Evolutionary conservation across 441 rosid species (phyloP).

Genomic region (Gossypium davidsonii): DNA sequence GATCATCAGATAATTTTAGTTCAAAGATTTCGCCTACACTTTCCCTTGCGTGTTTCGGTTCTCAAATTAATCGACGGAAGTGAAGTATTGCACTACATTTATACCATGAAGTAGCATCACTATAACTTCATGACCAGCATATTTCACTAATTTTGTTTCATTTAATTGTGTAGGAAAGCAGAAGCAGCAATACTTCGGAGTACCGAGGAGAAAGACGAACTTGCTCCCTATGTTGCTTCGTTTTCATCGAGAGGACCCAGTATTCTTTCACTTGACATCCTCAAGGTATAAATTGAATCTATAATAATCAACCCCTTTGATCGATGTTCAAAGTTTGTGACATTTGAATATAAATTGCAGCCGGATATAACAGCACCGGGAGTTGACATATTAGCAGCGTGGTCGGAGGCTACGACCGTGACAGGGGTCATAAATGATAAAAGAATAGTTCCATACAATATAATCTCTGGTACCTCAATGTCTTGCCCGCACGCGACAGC

Average conservation of each 20-base stretch:
- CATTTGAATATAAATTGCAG: slow-evolving; percentile 20
- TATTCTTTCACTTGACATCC: slow-evolving; percentile 30
- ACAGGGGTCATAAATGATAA: slow-evolving; percentile 9
- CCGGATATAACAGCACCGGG: slow-evolving; percentile 46
- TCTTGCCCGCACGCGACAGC: slow-evolving; percentile 54
- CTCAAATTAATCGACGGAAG: slow-evolving; percentile 14
- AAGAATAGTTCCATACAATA: slow-evolving; percentile 22
- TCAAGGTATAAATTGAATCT: slow-evolving; percentile 25
- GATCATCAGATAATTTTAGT: background rate
- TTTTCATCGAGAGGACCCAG: slow-evolving; percentile 53
- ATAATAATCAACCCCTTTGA: slow-evolving; percentile 12
- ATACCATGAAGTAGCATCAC: slow-evolving; percentile 8
- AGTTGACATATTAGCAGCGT: slow-evolving; percentile 49
- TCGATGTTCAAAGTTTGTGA: slow-evolving; percentile 20
- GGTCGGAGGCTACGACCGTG: slow-evolving; percentile 21
- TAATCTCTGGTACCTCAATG: slow-evolving; percentile 54
- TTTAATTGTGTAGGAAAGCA: slow-evolving; percentile 20
- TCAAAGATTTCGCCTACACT: slow-evolving; percentile 23
- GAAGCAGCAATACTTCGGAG: slow-evolving; percentile 28
- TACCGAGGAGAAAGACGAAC: slow-evolving; percentile 12
- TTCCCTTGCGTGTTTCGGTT: slow-evolving; percentile 30
- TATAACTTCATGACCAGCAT: too few relatives aligned
- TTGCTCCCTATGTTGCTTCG: slow-evolving; percentile 30
- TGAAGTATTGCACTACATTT: slow-evolving; percentile 20
- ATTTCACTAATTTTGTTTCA: background rate